Base-by-base conservation (phyloP, 225 moss, liverwort and hornwort genomes). In the Polytrichum commune region DNA sequence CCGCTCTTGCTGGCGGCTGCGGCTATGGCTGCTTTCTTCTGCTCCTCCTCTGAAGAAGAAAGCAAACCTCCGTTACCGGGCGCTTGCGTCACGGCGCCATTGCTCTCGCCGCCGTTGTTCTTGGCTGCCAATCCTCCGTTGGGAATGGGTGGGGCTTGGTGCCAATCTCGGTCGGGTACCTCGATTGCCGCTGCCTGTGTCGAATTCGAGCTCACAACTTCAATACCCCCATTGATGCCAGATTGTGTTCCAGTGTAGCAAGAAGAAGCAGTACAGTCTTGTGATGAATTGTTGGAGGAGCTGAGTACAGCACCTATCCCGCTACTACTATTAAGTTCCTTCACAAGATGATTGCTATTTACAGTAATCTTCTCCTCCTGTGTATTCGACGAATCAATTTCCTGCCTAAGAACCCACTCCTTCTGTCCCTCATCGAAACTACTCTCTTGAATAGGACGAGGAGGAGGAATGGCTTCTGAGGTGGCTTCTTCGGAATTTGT, bases 1-100 rank as follows among this genome's bases (percentile, higher is more conserved):
- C 58, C 94, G 20, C 72, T 80, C 58, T 68, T 78, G 64, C 83
- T 84, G 22, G 73, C 60, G 30, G 60, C 69, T 65, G 32, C 53
- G 62, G 54, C 24, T 29, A 32, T 24, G 23, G 8, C 8, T 7
- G 20, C 33, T 24, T 23, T 30, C 54, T 81, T 72, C 30, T 79
- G 74, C 71, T 78, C 78, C 60, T 73, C 64, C 29, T 78, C 75
- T 73, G 67, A 75, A 3, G 35, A 67, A 4, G 81, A 75, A 65
- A 70, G 23, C 55, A 63, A 54, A 0, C 54, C 70, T 33, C 76
- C 83, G 24, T 55, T 67, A 58, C 77, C 29, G 57, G 68, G 73
- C 60, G 73, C 5, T 19, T 24, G 8, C 10, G 20, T 55, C 18
- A 5, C 23, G 20, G 27, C 57, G 9, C 53, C 32, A 0, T 4